These are phyloP conservation scores for Amanita phalloides DNA, from an alignment of 768 basidiomycete genomes.

Conservation along the genomic window DNA sequence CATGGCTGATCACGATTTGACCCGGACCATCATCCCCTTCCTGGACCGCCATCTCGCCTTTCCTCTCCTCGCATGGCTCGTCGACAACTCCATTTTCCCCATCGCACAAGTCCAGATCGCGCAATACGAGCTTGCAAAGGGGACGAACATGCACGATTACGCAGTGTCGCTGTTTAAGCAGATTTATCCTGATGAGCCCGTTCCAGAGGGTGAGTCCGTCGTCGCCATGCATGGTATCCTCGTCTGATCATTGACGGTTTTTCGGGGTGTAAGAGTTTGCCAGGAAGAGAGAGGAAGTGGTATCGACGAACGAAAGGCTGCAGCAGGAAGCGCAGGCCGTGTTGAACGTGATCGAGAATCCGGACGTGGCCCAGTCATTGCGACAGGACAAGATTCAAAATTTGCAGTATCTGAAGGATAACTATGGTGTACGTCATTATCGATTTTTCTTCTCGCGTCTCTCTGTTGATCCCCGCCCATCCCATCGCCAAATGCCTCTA, in stretches of 20 bases:
- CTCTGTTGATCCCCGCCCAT: not conserved
- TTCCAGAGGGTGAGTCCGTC: conserved; percentile 48
- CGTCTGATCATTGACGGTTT: not conserved
- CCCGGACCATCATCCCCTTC: conserved; percentile 83
- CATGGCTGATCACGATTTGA: conserved; percentile 88
- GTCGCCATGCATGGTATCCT: not conserved
- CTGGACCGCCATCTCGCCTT: conserved; percentile 93
- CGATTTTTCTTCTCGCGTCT: not conserved
- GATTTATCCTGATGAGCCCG: conserved; percentile 59
- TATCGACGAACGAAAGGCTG: conserved; percentile 75
- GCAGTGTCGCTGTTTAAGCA: conserved; percentile 72
- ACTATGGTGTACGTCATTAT: conserved; percentile 60
- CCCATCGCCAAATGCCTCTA: conserved; percentile 18
- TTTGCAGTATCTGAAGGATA: conserved; percentile 85
- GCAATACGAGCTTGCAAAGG: conserved; percentile 95
- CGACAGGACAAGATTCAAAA: conserved; percentile 98
- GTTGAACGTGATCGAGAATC: conserved; percentile 92
- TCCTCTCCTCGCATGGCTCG: conserved; percentile 84
- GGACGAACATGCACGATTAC: conserved; percentile 98
- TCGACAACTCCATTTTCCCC: conserved; percentile 65
- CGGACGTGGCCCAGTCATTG: conserved; percentile 88
- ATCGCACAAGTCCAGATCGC: conserved; percentile 74
- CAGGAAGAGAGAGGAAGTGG: conserved; percentile 69
- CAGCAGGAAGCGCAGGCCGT: conserved; percentile 89
- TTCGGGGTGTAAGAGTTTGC: conserved; percentile 56